Evolutionary conservation across 768 basidiomycete genomes (phyloP).

Genomic region (Hebeloma cylindrosporum): DNA sequence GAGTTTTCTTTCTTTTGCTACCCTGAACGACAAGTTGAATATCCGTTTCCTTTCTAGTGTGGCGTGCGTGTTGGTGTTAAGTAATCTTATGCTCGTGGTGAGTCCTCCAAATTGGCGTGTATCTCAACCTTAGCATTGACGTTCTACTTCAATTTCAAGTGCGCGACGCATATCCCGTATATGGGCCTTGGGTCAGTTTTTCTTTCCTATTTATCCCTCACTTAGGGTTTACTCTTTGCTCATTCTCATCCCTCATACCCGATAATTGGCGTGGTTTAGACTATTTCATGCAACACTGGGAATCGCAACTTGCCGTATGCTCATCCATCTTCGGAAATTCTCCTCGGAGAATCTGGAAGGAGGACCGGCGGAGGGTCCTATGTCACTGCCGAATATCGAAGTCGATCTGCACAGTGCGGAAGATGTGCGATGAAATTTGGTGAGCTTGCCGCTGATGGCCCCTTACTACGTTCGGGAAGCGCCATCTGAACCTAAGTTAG

Average conservation of each 20-base stretch:
- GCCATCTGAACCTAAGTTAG: no score
- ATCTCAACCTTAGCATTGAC: neutral
- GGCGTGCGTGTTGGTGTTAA: slow-evolving; percentile 39
- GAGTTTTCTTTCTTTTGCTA: slow-evolving; percentile 9
- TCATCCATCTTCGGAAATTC: slow-evolving; percentile 44
- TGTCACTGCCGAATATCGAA: no score
- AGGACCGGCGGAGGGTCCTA: no score
- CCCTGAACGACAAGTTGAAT: neutral
- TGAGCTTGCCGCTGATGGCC: no score
- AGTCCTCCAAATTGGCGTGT: neutral
- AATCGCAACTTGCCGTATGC: slow-evolving; percentile 46
- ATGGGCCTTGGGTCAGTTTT: slow-evolving; percentile 43
- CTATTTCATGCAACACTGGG: slow-evolving; percentile 50
- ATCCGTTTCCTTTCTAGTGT: slow-evolving; percentile 33
- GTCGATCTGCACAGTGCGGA: no score
- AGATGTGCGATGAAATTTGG: no score
- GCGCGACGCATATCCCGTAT: slow-evolving; percentile 46
- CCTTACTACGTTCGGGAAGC: no score
- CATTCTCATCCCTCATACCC: no score
- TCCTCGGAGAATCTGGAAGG: slow-evolving; percentile 18
- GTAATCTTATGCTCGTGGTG: slow-evolving; percentile 48
- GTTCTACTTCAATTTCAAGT: slow-evolving; percentile 26
- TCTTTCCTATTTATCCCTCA: neutral
- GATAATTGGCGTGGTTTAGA: no score
- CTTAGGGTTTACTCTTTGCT: no score